Percentiles rank a stretch among this genome's conserved stretches.
Evolutionary conservation across 1,284 basidiomycete genomes (phyloP).

Genomic region (Malassezia equina): DNA sequence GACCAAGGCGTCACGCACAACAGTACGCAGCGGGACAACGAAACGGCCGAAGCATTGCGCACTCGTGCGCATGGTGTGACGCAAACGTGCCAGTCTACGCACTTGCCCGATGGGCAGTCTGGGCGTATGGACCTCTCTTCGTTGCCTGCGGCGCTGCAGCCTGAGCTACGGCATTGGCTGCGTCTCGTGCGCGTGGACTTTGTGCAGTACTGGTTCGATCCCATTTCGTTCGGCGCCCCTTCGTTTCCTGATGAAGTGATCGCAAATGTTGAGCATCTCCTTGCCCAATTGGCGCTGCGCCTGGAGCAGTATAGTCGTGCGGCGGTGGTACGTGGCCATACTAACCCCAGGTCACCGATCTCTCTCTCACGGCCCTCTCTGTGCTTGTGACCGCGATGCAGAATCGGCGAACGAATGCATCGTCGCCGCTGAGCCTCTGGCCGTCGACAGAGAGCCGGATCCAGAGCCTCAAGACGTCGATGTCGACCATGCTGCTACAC

Average conservation of each 20-base stretch:
- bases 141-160: slow-evolving; percentile 4
- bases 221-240: slow-evolving; percentile 11
- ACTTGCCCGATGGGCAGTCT: not conserved
- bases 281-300: slow-evolving; percentile 4
- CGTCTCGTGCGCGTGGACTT: slow-evolving; percentile 15
- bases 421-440: slow-evolving; percentile 8
- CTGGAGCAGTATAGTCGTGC: slow-evolving; percentile 11
- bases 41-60: not conserved
- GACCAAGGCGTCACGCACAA: not conserved
- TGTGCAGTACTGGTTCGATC: slow-evolving; percentile 19
- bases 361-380: slow-evolving; percentile 11
- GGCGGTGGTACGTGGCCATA: slow-evolving; percentile 1
- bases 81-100: not conserved
- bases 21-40: slow-evolving; percentile 1
- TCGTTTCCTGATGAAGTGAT: slow-evolving; percentile 12
- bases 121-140: not conserved
- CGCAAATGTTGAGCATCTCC: slow-evolving; percentile 4
- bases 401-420: not conserved
- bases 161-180: slow-evolving; percentile 5
- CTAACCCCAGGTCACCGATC: slow-evolving; percentile 11
- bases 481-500: slow-evolving; percentile 6
- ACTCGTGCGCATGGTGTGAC: not conserved
- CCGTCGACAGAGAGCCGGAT: slow-evolving; percentile 3
- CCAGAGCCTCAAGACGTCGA: slow-evolving; percentile 9
- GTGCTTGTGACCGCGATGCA: slow-evolving; percentile 13